Base-by-base conservation (phyloP, 78 protist species). In the Guillardia theta region DNA sequence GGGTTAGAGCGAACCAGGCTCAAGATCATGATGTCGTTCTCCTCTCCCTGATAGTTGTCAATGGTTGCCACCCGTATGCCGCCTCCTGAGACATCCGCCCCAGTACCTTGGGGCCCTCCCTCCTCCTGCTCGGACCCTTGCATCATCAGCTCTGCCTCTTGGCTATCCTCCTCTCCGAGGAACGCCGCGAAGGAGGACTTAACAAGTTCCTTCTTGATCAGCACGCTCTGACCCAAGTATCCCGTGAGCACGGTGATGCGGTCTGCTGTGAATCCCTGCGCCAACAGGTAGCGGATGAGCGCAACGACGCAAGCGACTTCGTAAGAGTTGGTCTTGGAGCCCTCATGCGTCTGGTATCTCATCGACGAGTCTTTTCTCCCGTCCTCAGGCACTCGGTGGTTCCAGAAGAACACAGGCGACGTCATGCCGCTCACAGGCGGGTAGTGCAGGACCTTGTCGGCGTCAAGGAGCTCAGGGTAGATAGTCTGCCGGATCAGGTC, bases 31-130 rank as follows among this genome's bases (percentile, higher is more conserved):
- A 97, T 41, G 41, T 94, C 93, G 4, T 80, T 47, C 77, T 98
- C 99, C 48, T 97, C 98, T 48, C 99, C 99, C 48, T 88, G 93
- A 48, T 43, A 78, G 33, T 78, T 78, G 8, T 78, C 90, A 10
- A 78, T 78, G 70, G 70, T 58, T 30, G 70, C 21, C 70, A 58
- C 70, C 39, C 70, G 70, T 27, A 58, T 58, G 6, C 70, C 39
- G 39, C 70, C 39, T n/a, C n/a, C n/a, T n/a, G n/a, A n/a, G 39
- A 0, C 27, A 30, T 58, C 27, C 27, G 70, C 70, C 39, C 39
- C 21, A 30, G 27, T 58, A 24, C 39, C 21, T 30, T 30, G 27
- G 21, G 70, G 70, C 30, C 58, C 58, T 10, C 10, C 15, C 30
- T 50, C 58, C 15, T 10, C 10, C 27, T 58, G 70, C 21, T 58